A percentile compares a stretch with the other conserved stretches of the same genome.
These are phyloP conservation scores for Pinus tabuliformis DNA, from an alignment of 75 land plant species.

Conservation along the genomic window DNA sequence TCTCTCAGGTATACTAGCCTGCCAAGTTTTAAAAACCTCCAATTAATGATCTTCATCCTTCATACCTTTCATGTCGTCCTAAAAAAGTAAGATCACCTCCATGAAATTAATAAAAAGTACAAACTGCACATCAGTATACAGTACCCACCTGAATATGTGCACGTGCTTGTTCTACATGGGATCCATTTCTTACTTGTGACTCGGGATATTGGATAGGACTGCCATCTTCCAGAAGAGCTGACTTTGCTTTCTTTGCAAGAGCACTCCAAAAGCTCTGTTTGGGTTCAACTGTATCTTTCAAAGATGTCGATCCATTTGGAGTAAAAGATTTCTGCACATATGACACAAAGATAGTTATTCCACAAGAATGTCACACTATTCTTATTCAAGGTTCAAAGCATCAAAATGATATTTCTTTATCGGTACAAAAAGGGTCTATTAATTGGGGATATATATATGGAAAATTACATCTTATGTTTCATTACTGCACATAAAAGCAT, in stretches of 20 bases:
- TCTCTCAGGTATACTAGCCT: constrained; percentile 13
- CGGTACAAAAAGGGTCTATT: neutral
- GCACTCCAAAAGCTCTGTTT: constrained; percentile 71
- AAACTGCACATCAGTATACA: neutral
- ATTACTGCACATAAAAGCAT: no score
- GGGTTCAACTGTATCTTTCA: constrained; percentile 35
- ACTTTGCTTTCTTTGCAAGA: constrained; percentile 78
- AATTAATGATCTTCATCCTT: neutral
- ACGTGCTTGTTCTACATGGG: neutral
- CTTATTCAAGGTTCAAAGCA: neutral
- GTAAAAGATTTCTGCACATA: constrained; percentile 17
- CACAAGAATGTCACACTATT: neutral
- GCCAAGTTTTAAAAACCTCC: neutral
- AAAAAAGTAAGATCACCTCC: no score
- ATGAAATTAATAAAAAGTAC: neutral
- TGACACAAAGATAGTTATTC: neutral
- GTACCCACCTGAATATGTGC: constrained; percentile 21
- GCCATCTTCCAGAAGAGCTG: constrained; percentile 68
- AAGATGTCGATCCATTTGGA: constrained; percentile 35
- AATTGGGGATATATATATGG: neutral
- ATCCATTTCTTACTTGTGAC: constrained; percentile 10
- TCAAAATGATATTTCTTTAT: neutral
- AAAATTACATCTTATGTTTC: no score
- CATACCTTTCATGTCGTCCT: no score
- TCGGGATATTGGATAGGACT: constrained; percentile 26